These are phyloP conservation scores for Bipolaris oryzae DNA, from an alignment of 2,329 filamentous ascomycete species.

Conservation along the genomic window DNA sequence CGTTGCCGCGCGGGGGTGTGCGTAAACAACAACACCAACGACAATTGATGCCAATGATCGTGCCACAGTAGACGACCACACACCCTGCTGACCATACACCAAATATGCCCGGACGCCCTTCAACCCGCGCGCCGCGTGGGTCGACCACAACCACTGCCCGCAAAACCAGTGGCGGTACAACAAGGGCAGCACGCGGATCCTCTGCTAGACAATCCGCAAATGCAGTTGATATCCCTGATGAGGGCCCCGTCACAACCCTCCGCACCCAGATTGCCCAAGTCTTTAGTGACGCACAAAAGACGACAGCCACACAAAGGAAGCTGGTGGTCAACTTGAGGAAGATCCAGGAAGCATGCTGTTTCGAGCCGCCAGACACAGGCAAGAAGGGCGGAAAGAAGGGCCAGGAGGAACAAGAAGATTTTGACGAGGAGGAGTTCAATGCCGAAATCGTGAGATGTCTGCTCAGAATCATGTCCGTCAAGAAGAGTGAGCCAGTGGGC, in stretches of 20 bases:
- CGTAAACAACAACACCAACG: constrained; percentile 23
- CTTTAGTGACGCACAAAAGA: constrained; percentile 74
- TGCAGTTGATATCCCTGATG: constrained; percentile 65
- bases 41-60: constrained; percentile 17
- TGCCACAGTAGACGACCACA: constrained; percentile 12
- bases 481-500: constrained; percentile 88
- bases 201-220: constrained; percentile 50
- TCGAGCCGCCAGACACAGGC: constrained; percentile 59
- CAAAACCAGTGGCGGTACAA: constrained; percentile 47
- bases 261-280: constrained; percentile 71
- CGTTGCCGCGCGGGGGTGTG: constrained; percentile 12
- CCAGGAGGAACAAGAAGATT: constrained; percentile 62
- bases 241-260: constrained; percentile 72
- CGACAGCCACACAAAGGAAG: constrained; percentile 88
- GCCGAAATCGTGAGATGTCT: constrained; percentile 83
- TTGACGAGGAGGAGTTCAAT: constrained; percentile 87
- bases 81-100: constrained; percentile 11
- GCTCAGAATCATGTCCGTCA: constrained; percentile 80
- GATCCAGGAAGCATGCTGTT: constrained; percentile 82
- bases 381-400: constrained; percentile 50
- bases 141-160: constrained; percentile 47
- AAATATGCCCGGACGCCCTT: constrained; percentile 56
- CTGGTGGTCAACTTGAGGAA: constrained; percentile 86
- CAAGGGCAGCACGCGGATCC: constrained; percentile 55
- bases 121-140: constrained; percentile 49